phyloP scores from a whole-genome alignment of 148 eudicot species.

The Gaultheria prostrata region DNA sequence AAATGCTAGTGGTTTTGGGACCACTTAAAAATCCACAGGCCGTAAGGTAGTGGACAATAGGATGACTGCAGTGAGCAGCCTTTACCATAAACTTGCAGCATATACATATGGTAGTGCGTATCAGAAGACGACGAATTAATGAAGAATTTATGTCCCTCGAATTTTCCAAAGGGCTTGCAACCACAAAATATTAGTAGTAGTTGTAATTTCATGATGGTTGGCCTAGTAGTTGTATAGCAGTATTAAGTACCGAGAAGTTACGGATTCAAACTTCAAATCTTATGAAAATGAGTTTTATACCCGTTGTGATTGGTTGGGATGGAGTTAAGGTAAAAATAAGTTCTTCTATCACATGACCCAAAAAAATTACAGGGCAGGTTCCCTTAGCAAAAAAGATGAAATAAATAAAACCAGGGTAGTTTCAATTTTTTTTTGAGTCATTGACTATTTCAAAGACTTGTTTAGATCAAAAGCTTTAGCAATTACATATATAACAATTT shows the following conservation, averaged over 20 bases:
- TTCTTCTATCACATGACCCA: too few species aligned
- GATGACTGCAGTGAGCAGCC: slow-evolving; percentile 10
- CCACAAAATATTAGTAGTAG: neutral
- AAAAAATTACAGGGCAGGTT: slow-evolving; percentile 1
- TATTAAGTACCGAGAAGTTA: too few species aligned
- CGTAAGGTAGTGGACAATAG: neutral
- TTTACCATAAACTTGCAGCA: neutral
- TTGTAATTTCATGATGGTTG: too few species aligned
- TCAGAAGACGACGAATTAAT: neutral
- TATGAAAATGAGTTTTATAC: too few species aligned
- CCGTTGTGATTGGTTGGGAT: too few species aligned
- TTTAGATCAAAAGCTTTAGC: neutral
- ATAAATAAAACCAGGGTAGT: neutral
- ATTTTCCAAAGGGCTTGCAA: neutral
- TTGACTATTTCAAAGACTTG: neutral
- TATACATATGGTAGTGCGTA: neutral
- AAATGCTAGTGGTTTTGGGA: neutral
- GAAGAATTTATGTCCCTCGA: neutral
- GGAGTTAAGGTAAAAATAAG: too few species aligned
- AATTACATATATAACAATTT: too few species aligned
- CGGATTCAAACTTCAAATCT: too few species aligned
- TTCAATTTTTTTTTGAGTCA: neutral
- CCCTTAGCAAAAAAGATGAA: too few species aligned
- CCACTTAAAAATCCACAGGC: neutral
- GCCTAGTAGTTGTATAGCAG: too few species aligned